Conservation (phyloP, 495 filamentous ascomycete species). For the Patellaria atrata region DNA sequence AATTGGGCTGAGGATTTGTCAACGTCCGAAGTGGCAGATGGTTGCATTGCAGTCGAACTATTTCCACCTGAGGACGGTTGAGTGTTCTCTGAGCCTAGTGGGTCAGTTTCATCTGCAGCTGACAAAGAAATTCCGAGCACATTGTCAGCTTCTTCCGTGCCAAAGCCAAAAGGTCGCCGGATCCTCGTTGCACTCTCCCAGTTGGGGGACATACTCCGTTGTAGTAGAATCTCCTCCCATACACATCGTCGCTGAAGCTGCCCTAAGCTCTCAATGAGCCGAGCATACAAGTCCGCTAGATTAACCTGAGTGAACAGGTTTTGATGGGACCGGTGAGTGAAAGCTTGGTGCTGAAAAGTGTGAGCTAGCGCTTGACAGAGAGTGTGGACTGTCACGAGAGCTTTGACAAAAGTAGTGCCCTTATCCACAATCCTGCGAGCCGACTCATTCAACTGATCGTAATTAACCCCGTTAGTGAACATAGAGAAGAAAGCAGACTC, state of each 20-base stretch:
- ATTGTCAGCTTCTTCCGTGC: conserved; percentile 20
- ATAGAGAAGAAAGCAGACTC: conserved; percentile 51
- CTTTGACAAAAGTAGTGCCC: conserved; percentile 64
- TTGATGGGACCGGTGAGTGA: conserved; percentile 43
- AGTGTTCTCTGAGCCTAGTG: not conserved
- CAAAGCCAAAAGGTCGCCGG: conserved; percentile 14
- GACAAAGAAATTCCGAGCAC: conserved; percentile 14
- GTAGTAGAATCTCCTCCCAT: conserved; percentile 67
- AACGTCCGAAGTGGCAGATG: conserved; percentile 15
- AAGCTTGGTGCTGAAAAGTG: conserved; percentile 50
- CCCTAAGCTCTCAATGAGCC: conserved; percentile 55
- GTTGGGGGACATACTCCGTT: conserved; percentile 47
- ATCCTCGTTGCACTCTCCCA: conserved; percentile 47
- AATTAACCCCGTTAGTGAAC: conserved; percentile 30
- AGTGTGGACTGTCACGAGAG: conserved; percentile 58
- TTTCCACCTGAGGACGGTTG: not conserved
- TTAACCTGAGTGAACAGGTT: conserved; percentile 58
- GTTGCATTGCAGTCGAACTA: not conserved
- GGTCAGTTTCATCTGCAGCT: not conserved
- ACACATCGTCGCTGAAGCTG: conserved; percentile 62
- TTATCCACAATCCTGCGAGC: conserved; percentile 26
- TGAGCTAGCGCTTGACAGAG: conserved; percentile 58
- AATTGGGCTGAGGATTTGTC: conserved; percentile 43
- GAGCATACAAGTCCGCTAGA: conserved; percentile 61
- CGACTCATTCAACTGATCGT: conserved; percentile 9